Conservation (phyloP, 2,329 filamentous ascomycete genomes). For the Sclerotiophoma versabilis region DNA sequence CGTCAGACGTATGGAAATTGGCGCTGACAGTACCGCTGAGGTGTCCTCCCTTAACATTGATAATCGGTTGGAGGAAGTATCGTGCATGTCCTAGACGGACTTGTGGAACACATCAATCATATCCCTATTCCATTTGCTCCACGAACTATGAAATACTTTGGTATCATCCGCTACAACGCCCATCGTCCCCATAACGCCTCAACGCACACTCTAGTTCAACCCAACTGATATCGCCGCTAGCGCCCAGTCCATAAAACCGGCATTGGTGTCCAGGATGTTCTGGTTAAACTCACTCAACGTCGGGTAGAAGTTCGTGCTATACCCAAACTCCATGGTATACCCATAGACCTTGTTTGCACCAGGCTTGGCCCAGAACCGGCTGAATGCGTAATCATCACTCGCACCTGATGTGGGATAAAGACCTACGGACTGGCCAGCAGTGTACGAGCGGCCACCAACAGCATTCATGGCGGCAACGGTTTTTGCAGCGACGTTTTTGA, state of each 20-base stretch:
- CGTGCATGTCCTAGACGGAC: not conserved
- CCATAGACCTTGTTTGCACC: constrained; percentile 51
- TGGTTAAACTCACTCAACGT: constrained; percentile 50
- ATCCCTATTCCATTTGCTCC: not conserved
- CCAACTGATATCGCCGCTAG: constrained; percentile 47
- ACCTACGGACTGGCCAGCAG: constrained; percentile 43
- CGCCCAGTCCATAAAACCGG: constrained; percentile 52
- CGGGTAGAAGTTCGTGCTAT: constrained; percentile 52
- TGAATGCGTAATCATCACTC: constrained; percentile 51
- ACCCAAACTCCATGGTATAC: constrained; percentile 51
- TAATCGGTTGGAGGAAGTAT: not conserved
- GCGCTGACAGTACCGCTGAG: no score
- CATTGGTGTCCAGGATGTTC: constrained; percentile 52
- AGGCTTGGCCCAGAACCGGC: constrained; percentile 43
- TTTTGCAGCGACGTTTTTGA: constrained; percentile 43
- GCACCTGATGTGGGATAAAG: constrained; percentile 50
- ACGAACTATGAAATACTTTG: not conserved
- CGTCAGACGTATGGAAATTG: no score
- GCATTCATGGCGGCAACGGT: constrained; percentile 48
- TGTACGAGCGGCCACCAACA: constrained; percentile 48
- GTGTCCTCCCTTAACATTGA: no score
- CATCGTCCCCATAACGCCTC: not conserved
- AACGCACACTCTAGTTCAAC: constrained; percentile 15
- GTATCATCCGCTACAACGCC: constrained; percentile 7
- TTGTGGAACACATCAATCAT: not conserved